phyloP scores from a whole-genome alignment of 106 monocot species.

The Acorus calamus region DNA sequence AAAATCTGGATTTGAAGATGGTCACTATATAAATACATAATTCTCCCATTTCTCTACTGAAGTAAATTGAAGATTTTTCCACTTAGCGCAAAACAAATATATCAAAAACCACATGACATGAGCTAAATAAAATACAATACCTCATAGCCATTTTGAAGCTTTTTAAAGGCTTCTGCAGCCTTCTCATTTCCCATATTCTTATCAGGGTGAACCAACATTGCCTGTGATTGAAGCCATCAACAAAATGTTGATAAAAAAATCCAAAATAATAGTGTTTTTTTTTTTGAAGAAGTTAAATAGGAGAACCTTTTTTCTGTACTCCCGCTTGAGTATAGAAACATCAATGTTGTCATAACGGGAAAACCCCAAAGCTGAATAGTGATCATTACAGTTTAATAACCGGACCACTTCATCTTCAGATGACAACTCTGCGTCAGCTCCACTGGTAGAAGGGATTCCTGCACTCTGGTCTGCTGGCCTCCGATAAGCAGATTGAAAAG shows the following conservation, averaged over 20 bases:
- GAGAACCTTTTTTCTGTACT: slow-evolving; percentile 80
- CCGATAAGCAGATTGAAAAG: slow-evolving; percentile 15
- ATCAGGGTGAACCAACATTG: slow-evolving; percentile 97
- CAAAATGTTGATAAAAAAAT: not conserved
- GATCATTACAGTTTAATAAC: slow-evolving; percentile 76
- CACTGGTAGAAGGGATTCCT: slow-evolving; percentile 82
- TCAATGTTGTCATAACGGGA: slow-evolving; percentile 67
- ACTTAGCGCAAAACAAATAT: not conserved
- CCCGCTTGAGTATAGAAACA: slow-evolving; percentile 63
- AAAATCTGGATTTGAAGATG: slow-evolving; percentile 51
- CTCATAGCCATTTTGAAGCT: slow-evolving; percentile 99
- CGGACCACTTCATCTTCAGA: slow-evolving; percentile 87
- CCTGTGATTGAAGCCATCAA: slow-evolving; percentile 31
- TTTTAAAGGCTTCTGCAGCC: slow-evolving; percentile 95
- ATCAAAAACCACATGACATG: not conserved
- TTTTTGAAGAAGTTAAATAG: not conserved
- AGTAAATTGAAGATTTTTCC: slow-evolving; percentile 1
- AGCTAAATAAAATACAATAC: slow-evolving; percentile 12
- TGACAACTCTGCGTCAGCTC: slow-evolving; percentile 58
- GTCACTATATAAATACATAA: slow-evolving; percentile 1
- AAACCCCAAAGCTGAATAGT: slow-evolving; percentile 85
- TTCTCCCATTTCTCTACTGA: not conserved
- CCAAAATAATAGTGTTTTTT: not conserved
- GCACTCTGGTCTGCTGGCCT: slow-evolving; percentile 25
- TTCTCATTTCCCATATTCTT: slow-evolving; percentile 96